These are phyloP conservation scores for Neonothopanus nambi DNA, from an alignment of 1,284 basidiomycete species.

Conservation along the genomic window DNA sequence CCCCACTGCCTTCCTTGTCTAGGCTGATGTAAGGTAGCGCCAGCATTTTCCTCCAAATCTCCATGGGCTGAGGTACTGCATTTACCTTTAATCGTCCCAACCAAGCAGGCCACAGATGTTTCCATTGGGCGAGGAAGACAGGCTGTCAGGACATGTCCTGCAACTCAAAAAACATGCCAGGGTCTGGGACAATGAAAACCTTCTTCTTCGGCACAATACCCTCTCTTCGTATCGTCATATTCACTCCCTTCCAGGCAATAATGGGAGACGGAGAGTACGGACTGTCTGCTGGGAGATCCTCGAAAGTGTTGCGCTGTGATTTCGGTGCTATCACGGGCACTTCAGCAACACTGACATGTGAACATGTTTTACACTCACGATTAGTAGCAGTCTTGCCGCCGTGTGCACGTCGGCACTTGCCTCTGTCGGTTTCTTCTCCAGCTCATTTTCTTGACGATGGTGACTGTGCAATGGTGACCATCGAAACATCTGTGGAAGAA, in stretches of 20 bases:
- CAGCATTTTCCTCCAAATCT: constrained; percentile 6
- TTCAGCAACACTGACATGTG: background rate
- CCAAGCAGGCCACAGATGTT: background rate
- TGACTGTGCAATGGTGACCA: background rate
- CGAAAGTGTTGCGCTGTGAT: background rate
- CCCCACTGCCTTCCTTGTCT: too few species aligned
- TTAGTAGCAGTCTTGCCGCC: background rate
- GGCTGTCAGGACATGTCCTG: background rate
- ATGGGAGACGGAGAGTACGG: background rate
- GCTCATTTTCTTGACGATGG: background rate
- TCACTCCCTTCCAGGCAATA: background rate
- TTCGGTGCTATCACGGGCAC: background rate
- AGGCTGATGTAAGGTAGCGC: too few species aligned
- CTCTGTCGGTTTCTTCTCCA: too few species aligned
- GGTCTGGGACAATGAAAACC: background rate
- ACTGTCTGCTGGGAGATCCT: background rate
- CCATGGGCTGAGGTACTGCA: background rate
- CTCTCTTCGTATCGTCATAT: background rate
- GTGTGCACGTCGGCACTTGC: background rate
- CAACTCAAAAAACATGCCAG: background rate
- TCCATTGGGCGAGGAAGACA: background rate
- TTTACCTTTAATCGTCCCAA: too few species aligned
- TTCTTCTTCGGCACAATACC: background rate
- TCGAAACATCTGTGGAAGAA: background rate
- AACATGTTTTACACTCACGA: background rate